phyloP scores from a whole-genome alignment of 2,329 filamentous ascomycete genomes.

The Nigrospora sphaerica region DNA sequence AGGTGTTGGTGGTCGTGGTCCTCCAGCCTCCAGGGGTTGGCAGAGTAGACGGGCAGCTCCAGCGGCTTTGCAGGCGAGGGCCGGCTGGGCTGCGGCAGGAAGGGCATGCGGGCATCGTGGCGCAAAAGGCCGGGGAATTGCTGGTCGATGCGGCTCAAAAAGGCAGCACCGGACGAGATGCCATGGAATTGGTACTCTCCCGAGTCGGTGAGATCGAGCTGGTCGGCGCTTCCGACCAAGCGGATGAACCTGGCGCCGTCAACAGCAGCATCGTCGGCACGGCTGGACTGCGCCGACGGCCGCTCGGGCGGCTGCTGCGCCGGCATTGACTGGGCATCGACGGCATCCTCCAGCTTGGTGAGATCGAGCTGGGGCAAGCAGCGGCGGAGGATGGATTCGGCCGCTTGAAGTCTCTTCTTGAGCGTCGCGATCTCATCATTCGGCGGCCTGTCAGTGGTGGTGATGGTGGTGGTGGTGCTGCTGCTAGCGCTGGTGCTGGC shows the following conservation, averaged over 20 bases:
- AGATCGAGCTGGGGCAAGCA: slow-evolving; percentile 1
- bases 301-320: neutral
- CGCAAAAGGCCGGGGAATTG: slow-evolving; percentile 4
- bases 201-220: slow-evolving; percentile 3
- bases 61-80: neutral
- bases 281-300: neutral
- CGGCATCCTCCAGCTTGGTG: neutral
- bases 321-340: neutral
- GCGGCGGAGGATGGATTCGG: slow-evolving; percentile 3
- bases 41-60: neutral
- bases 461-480: too few species aligned
- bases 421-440: neutral
- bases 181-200: slow-evolving; percentile 7
- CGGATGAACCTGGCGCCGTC: slow-evolving; percentile 1
- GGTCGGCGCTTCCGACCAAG: slow-evolving; percentile 1
- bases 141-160: slow-evolving; percentile 5
- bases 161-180: slow-evolving; percentile 5
- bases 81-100: slow-evolving; percentile 1
- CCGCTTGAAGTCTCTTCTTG: slow-evolving; percentile 1
- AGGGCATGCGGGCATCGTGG: slow-evolving; percentile 5
- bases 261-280: neutral
- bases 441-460: too few species aligned
- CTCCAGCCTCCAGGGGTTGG: neutral
- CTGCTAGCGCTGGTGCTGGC: too few species aligned
- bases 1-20: slow-evolving; percentile 1